Evolutionary conservation across 495 filamentous ascomycete species (phyloP).

Genomic region (Lophiostoma macrostomum): DNA sequence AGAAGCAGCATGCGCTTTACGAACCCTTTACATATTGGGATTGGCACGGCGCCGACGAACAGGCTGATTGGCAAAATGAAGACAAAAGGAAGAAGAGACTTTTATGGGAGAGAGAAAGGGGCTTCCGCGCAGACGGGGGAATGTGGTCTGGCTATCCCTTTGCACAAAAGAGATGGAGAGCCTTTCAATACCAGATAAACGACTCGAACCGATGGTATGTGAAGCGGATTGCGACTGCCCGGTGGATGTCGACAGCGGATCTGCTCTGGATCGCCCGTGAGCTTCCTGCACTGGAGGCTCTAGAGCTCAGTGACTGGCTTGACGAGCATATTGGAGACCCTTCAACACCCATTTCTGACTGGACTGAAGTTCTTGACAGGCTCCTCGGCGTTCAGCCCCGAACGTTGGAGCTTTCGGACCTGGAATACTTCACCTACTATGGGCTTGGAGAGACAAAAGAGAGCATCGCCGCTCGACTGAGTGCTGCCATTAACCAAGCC

Average conservation of each 20-base stretch:
- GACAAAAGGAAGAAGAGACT: conserved; percentile 7
- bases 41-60: conserved; percentile 12
- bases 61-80: not conserved
- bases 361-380: no score
- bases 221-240: conserved; percentile 16
- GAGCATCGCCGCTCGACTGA: no score
- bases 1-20: not conserved
- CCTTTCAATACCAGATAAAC: conserved; percentile 1
- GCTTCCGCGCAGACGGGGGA: not conserved
- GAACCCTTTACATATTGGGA: conserved; percentile 30
- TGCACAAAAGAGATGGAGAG: conserved; percentile 8
- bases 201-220: not conserved
- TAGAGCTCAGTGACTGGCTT: conserved; percentile 23
- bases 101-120: conserved; percentile 8
- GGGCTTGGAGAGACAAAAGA: no score
- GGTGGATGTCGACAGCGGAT: conserved; percentile 20
- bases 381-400: no score
- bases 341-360: not conserved
- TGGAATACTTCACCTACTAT: no score
- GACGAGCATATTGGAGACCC: not conserved
- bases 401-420: no score
- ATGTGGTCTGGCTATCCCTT: not conserved
- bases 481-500: no score
- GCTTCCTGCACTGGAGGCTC: conserved; percentile 10
- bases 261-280: conserved; percentile 13